Conservation (phyloP, 2,329 filamentous ascomycete genomes). For the Pseudocercospora macadamiae region DNA sequence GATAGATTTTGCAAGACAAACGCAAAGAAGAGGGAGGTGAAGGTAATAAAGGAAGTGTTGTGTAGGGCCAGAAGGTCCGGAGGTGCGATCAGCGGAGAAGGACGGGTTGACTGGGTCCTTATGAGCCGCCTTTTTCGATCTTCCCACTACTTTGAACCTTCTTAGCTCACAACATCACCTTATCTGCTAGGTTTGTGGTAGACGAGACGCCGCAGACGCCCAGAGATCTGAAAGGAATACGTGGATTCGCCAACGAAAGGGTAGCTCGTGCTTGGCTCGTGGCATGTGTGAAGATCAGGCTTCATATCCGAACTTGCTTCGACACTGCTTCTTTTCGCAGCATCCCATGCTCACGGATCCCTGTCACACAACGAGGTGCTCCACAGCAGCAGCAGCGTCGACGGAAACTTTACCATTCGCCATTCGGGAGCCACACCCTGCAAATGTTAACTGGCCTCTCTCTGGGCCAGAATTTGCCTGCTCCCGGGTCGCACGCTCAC, state of each 20-base stretch:
- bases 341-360: neutral
- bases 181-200: slow-evolving; percentile 7
- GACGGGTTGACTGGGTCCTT: slow-evolving; percentile 4
- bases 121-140: slow-evolving; percentile 6
- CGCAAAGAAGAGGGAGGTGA: neutral
- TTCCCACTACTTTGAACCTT: slow-evolving; percentile 9
- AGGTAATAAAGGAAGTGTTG: neutral
- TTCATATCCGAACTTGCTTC: neutral
- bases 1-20: neutral
- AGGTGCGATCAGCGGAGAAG: slow-evolving; percentile 3
- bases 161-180: slow-evolving; percentile 11
- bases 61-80: slow-evolving; percentile 1
- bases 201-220: slow-evolving; percentile 7
- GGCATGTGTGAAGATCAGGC: slow-evolving; percentile 4
- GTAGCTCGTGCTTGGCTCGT: slow-evolving; percentile 7
- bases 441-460: too few relatives aligned
- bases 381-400: too few relatives aligned
- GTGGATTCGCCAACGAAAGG: neutral
- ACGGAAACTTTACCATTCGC: too few relatives aligned
- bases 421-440: too few relatives aligned
- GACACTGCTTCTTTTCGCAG: neutral
- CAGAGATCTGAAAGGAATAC: slow-evolving; percentile 4
- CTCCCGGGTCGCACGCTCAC: too few relatives aligned
- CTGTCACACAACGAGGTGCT: too few relatives aligned
- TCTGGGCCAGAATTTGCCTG: too few relatives aligned